These are phyloP conservation scores for Heimioporus retisporus DNA, from an alignment of 1,284 basidiomycete species.

Conservation along the genomic window DNA sequence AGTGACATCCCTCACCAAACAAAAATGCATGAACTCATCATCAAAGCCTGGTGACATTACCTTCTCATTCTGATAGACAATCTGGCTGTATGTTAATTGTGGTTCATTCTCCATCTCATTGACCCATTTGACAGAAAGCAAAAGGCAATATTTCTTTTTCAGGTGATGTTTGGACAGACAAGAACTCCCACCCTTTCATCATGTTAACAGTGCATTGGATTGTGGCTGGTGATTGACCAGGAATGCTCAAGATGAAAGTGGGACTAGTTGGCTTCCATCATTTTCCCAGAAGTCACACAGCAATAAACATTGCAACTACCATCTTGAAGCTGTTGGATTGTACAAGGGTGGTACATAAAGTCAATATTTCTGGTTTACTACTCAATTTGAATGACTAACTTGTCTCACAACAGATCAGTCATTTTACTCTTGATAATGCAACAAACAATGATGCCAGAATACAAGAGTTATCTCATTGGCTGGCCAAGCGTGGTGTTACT, in stretches of 20 bases:
- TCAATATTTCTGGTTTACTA: too few species aligned
- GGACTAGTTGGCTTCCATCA: slow-evolving; percentile 15
- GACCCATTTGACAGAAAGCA: neutral
- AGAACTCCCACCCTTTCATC: too few species aligned
- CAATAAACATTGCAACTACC: too few species aligned
- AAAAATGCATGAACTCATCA: slow-evolving; percentile 3
- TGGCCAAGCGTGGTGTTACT: slow-evolving; percentile 3
- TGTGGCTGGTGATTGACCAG: neutral
- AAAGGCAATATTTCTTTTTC: slow-evolving; percentile 6
- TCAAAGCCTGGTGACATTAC: slow-evolving; percentile 7
- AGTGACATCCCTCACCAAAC: neutral
- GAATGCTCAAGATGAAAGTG: slow-evolving; percentile 6
- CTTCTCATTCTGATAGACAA: slow-evolving; percentile 5
- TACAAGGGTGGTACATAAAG: too few species aligned
- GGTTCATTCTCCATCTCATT: neutral
- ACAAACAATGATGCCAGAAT: slow-evolving; percentile 8
- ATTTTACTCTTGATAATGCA: too few species aligned
- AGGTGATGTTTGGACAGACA: slow-evolving; percentile 13
- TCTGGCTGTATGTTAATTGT: slow-evolving; percentile 3
- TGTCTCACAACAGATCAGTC: too few species aligned
- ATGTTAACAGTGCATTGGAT: slow-evolving; percentile 7
- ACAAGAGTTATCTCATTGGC: slow-evolving; percentile 5
- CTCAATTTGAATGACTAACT: too few species aligned
- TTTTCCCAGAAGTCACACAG: slow-evolving; percentile 11
- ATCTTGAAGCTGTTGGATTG: neutral